Evolutionary conservation across 2,329 filamentous ascomycete genomes (phyloP), one percentile per base, ranked within the genome.

Genomic region (Exophiala bonariae): DNA sequence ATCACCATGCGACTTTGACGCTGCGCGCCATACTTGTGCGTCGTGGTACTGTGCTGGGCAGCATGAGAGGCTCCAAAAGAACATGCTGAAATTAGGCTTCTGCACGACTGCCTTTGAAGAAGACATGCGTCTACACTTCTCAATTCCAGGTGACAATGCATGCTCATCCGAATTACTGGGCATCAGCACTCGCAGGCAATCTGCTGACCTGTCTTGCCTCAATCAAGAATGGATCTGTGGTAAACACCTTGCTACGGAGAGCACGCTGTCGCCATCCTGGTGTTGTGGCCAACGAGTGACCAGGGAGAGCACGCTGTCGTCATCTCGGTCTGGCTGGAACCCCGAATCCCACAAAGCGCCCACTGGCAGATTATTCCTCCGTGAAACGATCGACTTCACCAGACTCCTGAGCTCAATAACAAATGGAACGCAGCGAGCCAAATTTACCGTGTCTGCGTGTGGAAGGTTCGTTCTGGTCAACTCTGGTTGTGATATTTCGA

Each of bases 31-130:
- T 52, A 76, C 76, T 14, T 86, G 81, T 58, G 74, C 76, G 36
- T 63, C 66, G 28, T 86, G 80, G 83, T 80, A 83, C 68, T 63
- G 73, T 30, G 74, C 73, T 17, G 79, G 80, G 40, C 61, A 85
- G n/a, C 67, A 82, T 40, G 63, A 65, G 33, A 64, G 58, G 2
- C 55, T 86, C 2, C 65, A 85, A 9, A 63, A 66, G 19, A 58
- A 57, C 2, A 82, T 83, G 77, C 59, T 85, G 73, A 70, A 55
- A 34, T 77, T 68, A 67, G 71, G 62, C 58, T 69, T 63, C 45
- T 69, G 66, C 52, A 52, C 50, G 42, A 59, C 57, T 45, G 67
- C 63, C 52, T 57, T 58, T 44, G 55, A 54, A 34, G 58, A 19
- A 41, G 41, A 39, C 20, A 13, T 26, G 11, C 23, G n/a, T 18